These are phyloP conservation scores for Ophiostoma australiae DNA, from an alignment of 2,329 filamentous ascomycete genomes.

Conservation along the genomic window DNA sequence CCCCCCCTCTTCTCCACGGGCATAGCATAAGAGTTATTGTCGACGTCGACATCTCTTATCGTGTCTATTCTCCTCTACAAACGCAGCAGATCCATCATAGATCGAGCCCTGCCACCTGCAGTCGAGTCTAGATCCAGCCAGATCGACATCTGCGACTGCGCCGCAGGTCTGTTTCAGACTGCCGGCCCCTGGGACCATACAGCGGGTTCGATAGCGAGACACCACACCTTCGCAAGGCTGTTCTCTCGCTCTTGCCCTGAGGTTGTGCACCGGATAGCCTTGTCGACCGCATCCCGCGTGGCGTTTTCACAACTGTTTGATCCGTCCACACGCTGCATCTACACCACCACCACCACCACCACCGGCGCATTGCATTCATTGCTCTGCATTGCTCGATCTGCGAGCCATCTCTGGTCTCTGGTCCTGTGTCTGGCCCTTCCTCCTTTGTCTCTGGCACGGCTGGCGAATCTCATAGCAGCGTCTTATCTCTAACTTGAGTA, in stretches of 20 bases:
- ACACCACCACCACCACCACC: not conserved
- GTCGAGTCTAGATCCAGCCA: not conserved
- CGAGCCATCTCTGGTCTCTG: not conserved
- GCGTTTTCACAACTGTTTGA: not conserved
- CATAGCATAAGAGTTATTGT: constrained; percentile 1
- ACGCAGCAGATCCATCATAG: not conserved
- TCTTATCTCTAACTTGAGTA: not conserved
- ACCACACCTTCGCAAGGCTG: not conserved
- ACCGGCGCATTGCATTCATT: no score
- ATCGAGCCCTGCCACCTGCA: not conserved
- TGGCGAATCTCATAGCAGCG: constrained; percentile 3
- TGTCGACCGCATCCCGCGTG: constrained; percentile 2
- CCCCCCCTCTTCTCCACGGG: not conserved
- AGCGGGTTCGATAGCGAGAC: not conserved
- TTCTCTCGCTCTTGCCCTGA: not conserved
- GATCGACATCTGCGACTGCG: constrained; percentile 9
- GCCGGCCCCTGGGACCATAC: constrained; percentile 1
- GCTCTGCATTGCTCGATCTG: constrained; percentile 3
- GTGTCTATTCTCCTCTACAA: not conserved
- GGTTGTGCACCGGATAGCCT: not conserved
- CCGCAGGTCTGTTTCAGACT: constrained; percentile 5
- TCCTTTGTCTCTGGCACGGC: no score
- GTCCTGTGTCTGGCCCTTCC: no score
- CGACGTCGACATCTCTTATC: not conserved
- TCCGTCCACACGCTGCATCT: not conserved